phyloP scores from a whole-genome alignment of 768 basidiomycete genomes.

The Tulasnella sp. region DNA sequence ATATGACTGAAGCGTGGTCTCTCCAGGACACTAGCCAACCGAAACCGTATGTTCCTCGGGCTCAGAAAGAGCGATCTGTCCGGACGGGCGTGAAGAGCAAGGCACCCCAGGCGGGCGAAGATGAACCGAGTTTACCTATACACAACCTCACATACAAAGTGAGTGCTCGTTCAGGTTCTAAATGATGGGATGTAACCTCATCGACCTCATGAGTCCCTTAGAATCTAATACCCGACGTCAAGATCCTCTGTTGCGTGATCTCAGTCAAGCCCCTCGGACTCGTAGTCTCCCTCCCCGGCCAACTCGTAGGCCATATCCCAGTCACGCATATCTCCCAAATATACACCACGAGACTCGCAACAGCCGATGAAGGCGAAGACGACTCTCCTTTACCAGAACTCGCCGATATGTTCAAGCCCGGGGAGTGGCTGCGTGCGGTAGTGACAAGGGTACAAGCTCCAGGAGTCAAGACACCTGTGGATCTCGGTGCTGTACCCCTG shows the following conservation, averaged over 20 bases:
- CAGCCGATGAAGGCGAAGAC: constrained; percentile 33
- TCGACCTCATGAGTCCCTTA: constrained; percentile 24
- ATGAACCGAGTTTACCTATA: constrained; percentile 41
- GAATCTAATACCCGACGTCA: constrained; percentile 77
- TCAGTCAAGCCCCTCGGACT: constrained; percentile 81
- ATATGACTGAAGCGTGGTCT: constrained; percentile 26
- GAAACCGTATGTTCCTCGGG: no score
- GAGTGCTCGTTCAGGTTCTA: constrained; percentile 16
- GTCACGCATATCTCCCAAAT: constrained; percentile 84
- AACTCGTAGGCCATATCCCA: constrained; percentile 86
- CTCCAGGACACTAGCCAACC: no score
- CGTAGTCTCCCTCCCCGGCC: constrained; percentile 89
- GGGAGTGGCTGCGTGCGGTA: constrained; percentile 74
- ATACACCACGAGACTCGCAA: constrained; percentile 61
- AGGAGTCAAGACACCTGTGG: constrained; percentile 50
- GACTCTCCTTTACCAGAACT: constrained; percentile 48
- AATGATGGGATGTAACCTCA: constrained; percentile 12
- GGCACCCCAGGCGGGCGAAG: constrained; percentile 27
- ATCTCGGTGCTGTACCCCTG: constrained; percentile 38
- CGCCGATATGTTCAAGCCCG: constrained; percentile 61
- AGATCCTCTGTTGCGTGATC: constrained; percentile 77
- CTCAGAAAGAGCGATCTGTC: constrained; percentile 27
- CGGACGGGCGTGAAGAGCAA: constrained; percentile 26
- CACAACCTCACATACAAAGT: constrained; percentile 95
- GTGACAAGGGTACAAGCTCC: constrained; percentile 60